These are phyloP conservation scores for Oryza coarctata DNA, from an alignment of 176 grass and related monocot species.

Conservation along the genomic window DNA sequence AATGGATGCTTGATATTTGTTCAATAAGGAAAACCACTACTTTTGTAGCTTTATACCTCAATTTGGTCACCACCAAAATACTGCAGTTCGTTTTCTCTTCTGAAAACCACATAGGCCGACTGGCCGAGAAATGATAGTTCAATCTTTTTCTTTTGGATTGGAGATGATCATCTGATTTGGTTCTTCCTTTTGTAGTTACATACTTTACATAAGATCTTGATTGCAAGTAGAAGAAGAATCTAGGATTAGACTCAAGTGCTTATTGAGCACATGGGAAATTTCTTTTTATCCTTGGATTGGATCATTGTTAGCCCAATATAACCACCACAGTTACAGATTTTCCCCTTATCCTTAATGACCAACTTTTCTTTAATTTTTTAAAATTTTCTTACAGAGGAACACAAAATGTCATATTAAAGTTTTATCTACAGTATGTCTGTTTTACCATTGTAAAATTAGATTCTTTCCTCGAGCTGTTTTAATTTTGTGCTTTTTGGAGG, in stretches of 20 bases:
- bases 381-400: not conserved
- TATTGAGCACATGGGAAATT: not conserved
- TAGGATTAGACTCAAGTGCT: not conserved
- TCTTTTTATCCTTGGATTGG: not conserved
- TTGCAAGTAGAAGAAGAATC: not conserved
- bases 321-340: not conserved
- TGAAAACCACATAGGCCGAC: not conserved
- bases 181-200: not conserved
- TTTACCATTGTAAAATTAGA: not conserved
- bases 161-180: not conserved
- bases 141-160: not conserved
- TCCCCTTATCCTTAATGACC: not conserved
- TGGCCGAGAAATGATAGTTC: not conserved
- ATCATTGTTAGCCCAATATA: not conserved
- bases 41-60: not conserved
- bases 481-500: not conserved
- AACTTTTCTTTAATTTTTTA: not conserved
- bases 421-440: not conserved
- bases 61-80: not conserved
- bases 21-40: not conserved
- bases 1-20: not conserved
- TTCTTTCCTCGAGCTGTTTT: not conserved
- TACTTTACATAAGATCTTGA: not conserved
- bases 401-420: not conserved
- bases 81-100: not conserved